Evolutionary conservation across 768 basidiomycete species (phyloP), one percentile per base, ranked within the genome.

Genomic region (Crucibulum laeve): DNA sequence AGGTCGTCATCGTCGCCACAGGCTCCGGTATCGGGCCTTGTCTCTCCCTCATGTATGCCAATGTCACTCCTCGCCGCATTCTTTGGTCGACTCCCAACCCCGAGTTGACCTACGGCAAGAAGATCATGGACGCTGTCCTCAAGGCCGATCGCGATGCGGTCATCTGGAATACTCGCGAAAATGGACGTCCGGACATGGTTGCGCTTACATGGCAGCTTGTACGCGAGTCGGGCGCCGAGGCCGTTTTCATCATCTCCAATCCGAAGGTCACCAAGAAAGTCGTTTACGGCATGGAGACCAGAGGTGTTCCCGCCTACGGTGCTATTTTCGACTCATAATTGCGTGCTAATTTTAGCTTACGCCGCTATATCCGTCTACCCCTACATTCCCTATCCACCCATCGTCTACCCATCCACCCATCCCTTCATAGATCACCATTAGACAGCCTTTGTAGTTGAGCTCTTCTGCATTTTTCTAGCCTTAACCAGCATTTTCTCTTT

Each of bases 11-110:
- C 36, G 76, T 79, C 24, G 77, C 77, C 10, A 80, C 77, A 1
- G 77, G 77, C 3, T 69, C 65, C 11, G 77, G 76, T 11, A 79
- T 79, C 34, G 78, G 74, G 0, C 78, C 77, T 3, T 65, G 64
- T 43, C 55, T 62, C 7, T 64, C 68, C 14, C 52, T 62, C 13
- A 56, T 70, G 24, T 65, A 64, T 42, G 63, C 63, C 10, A 56
- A 64, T 30, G 56, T 53, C 25, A 67, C 64, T 0, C 67, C 65
- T 4, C 59, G 63, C 23, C 61, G 65, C 10, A 59, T 71, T 13
- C 57, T 71, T 10, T 72, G 71, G 70, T 67, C 68, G 4, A 65
- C 70, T 1, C 69, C 67, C 0, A 58, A 67, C 45, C 65, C 69
- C 5, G 57, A 62, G 39, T 50, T 54, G 43, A 74, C 71, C 0